phyloP scores from a whole-genome alignment of 2,329 filamentous ascomycete species.

The Calonectria naviculata region DNA sequence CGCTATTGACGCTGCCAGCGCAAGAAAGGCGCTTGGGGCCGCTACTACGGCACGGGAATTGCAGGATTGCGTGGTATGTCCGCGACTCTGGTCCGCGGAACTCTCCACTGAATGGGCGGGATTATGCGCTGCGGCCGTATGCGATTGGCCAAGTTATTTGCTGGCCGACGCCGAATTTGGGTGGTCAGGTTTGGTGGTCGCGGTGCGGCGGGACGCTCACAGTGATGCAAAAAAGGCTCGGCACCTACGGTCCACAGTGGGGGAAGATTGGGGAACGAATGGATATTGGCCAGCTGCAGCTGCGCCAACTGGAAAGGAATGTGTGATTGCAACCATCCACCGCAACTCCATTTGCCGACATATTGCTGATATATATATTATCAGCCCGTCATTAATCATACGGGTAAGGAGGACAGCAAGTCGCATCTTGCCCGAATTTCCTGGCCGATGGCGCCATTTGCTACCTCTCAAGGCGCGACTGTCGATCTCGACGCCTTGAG shows the following conservation, averaged over 20 bases:
- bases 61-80: not conserved
- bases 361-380: not conserved
- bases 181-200: not conserved
- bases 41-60: not conserved
- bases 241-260: not conserved
- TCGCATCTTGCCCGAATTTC: not conserved
- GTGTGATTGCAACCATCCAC: constrained; percentile 1
- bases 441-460: constrained; percentile 29
- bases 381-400: not conserved
- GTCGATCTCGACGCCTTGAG: constrained; percentile 30
- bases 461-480: constrained; percentile 28
- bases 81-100: not conserved
- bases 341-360: not conserved
- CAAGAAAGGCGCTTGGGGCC: not conserved
- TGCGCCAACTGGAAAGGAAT: not conserved
- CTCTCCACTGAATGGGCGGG: not conserved
- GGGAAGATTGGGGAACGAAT: not conserved
- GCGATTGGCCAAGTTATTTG: constrained; percentile 2
- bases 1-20: constrained; percentile 18
- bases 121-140: not conserved
- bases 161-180: not conserved
- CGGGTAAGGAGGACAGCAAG: not conserved
- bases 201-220: not conserved
- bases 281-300: not conserved
- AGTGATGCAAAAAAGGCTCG: not conserved